These are phyloP conservation scores for Micromonas commoda DNA, from an alignment of 139 green algal species.

Conservation along the genomic window DNA sequence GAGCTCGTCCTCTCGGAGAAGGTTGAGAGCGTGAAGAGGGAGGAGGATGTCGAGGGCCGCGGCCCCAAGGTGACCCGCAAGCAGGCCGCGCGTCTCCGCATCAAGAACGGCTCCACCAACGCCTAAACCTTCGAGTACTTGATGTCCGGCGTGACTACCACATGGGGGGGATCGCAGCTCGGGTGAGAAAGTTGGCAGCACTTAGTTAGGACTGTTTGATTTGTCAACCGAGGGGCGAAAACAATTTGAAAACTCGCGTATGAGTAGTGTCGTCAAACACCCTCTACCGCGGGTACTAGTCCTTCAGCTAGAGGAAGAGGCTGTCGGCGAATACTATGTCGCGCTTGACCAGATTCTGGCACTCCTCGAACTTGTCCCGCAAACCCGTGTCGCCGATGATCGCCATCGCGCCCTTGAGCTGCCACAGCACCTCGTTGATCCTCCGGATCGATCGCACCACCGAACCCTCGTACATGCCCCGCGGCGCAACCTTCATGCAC, in stretches of 20 bases:
- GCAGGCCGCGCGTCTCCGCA: slow-evolving; percentile 12
- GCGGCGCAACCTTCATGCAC: slow-evolving; percentile 29
- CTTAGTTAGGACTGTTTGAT: no score
- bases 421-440: slow-evolving; percentile 71
- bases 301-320: slow-evolving; percentile 87
- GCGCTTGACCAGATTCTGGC: slow-evolving; percentile 62
- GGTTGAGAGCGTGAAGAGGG: slow-evolving; percentile 38
- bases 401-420: slow-evolving; percentile 62
- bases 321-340: slow-evolving; percentile 93
- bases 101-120: slow-evolving; percentile 1
- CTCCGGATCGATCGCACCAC: slow-evolving; percentile 23
- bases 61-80: slow-evolving; percentile 20
- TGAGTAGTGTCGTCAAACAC: no score
- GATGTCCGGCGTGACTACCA: no score
- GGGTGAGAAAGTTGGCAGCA: no score
- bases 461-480: slow-evolving; percentile 12
- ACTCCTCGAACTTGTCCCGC: slow-evolving; percentile 58
- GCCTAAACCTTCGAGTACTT: no score
- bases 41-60: slow-evolving; percentile 14
- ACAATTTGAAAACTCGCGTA: no score
- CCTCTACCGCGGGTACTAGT: no score
- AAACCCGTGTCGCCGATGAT: slow-evolving; percentile 70
- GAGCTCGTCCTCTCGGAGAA: slow-evolving; percentile 90
- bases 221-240: no score
- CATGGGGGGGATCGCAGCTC: no score